Conservation (phyloP, 495 filamentous ascomycete species). For the Daldinia caldariorum region DNA sequence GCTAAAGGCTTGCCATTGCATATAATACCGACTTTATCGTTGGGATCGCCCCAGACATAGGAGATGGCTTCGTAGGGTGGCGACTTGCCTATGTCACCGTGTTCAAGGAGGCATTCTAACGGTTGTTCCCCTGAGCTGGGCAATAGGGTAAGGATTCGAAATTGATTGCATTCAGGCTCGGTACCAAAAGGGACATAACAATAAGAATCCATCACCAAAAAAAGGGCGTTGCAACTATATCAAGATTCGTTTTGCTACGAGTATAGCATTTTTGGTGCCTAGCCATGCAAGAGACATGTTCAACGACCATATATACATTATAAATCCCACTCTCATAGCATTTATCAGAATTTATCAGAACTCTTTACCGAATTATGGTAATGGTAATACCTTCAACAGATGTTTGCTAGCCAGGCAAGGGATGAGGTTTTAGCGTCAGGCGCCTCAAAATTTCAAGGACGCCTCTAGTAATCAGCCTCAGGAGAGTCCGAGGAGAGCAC, state of each 20-base stretch:
- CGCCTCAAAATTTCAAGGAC: background rate
- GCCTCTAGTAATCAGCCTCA: background rate
- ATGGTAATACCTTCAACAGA: background rate
- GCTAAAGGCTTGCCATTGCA: conserved; percentile 27
- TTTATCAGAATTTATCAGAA: conserved; percentile 4
- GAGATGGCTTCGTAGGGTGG: conserved; percentile 45
- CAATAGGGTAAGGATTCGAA: conserved; percentile 36
- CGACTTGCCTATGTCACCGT: conserved; percentile 34
- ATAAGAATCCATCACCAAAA: conserved; percentile 27
- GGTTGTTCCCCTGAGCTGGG: conserved; percentile 24
- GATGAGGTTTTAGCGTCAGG: background rate
- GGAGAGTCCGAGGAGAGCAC: background rate
- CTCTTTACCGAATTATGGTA: background rate
- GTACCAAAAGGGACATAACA: conserved; percentile 37
- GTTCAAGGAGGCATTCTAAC: conserved; percentile 30
- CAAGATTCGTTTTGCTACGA: background rate
- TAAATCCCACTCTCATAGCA: background rate
- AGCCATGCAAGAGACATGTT: background rate
- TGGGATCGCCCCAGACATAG: conserved; percentile 40
- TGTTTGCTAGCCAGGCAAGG: conserved; percentile 27
- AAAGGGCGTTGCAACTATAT: background rate
- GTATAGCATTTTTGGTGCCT: background rate
- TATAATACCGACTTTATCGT: conserved; percentile 23
- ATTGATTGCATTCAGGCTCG: conserved; percentile 30
- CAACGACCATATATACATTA: background rate